phyloP scores from a whole-genome alignment of 768 basidiomycete genomes.

The Mycena venus region DNA sequence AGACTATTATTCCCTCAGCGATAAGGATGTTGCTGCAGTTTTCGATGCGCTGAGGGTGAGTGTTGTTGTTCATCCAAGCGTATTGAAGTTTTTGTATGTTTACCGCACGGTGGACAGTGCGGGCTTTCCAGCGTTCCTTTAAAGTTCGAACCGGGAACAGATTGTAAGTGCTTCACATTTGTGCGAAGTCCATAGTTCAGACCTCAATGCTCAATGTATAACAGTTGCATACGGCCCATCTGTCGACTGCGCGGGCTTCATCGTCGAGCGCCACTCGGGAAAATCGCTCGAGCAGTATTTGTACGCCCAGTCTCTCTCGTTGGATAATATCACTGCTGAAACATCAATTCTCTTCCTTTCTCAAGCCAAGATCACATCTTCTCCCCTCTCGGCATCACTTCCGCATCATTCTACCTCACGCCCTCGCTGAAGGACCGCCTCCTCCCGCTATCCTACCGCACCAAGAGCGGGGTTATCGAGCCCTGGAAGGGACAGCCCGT shows the following conservation, averaged over 20 bases:
- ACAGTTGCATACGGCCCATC: constrained; percentile 39
- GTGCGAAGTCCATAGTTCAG: background rate
- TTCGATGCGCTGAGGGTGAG: too few species aligned
- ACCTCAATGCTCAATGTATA: background rate
- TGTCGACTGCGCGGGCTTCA: constrained; percentile 41
- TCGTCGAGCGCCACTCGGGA: constrained; percentile 42
- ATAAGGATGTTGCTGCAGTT: constrained; percentile 36
- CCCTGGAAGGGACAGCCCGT: constrained; percentile 22
- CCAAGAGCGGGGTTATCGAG: constrained; percentile 22
- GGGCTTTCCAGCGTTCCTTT: constrained; percentile 41
- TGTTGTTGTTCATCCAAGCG: too few species aligned
- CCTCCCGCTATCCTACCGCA: constrained; percentile 29
- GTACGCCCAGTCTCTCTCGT: too few species aligned
- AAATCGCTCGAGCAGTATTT: constrained; percentile 44
- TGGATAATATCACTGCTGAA: too few species aligned
- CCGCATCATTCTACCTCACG: constrained; percentile 38
- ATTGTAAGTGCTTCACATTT: background rate
- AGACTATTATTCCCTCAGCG: too few species aligned
- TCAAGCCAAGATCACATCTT: constrained; percentile 39
- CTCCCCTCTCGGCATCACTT: constrained; percentile 34
- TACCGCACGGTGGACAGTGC: too few species aligned
- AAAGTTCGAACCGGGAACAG: constrained; percentile 44
- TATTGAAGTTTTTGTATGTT: too few species aligned
- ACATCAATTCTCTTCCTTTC: too few species aligned
- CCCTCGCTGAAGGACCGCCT: constrained; percentile 29